These are phyloP conservation scores for Kandelia obovata DNA, from an alignment of 345 rosid genomes.

Conservation along the genomic window DNA sequence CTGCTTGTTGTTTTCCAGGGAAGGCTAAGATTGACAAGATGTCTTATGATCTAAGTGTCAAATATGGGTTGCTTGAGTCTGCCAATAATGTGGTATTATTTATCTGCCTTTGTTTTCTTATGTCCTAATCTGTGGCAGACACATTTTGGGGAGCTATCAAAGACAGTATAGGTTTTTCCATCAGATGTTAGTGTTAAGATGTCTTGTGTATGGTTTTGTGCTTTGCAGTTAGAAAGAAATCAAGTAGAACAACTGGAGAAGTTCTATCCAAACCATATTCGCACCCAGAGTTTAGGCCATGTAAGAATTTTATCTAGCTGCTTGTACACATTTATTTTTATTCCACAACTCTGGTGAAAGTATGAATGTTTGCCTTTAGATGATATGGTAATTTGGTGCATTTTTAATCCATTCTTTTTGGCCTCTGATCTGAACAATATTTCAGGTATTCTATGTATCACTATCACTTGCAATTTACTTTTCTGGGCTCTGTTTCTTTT, in stretches of 20 bases:
- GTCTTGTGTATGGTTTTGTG: constrained; percentile 13
- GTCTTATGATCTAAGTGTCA: constrained; percentile 50
- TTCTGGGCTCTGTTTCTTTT: background rate
- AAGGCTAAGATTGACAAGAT: constrained; percentile 55
- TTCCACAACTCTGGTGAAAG: too few species aligned
- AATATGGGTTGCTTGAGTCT: constrained; percentile 64
- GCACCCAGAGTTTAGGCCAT: constrained; percentile 71
- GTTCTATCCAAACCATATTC: constrained; percentile 68
- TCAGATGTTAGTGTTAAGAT: background rate
- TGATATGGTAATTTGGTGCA: too few species aligned
- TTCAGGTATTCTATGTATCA: background rate
- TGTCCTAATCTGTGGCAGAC: background rate
- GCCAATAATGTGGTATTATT: constrained; percentile 49
- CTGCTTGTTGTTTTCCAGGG: constrained; percentile 38
- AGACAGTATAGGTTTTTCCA: background rate
- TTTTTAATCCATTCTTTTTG: too few species aligned
- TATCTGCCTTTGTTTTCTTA: background rate
- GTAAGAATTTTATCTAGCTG: constrained; percentile 39
- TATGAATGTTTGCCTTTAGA: too few species aligned
- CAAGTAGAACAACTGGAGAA: constrained; percentile 69
- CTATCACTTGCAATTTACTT: background rate
- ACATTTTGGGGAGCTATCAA: background rate
- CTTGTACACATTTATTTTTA: background rate
- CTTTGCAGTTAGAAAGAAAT: constrained; percentile 59
- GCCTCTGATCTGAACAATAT: background rate